Evolutionary conservation across 805 yeast genomes (phyloP).

Genomic region (Ogataea corticis): DNA sequence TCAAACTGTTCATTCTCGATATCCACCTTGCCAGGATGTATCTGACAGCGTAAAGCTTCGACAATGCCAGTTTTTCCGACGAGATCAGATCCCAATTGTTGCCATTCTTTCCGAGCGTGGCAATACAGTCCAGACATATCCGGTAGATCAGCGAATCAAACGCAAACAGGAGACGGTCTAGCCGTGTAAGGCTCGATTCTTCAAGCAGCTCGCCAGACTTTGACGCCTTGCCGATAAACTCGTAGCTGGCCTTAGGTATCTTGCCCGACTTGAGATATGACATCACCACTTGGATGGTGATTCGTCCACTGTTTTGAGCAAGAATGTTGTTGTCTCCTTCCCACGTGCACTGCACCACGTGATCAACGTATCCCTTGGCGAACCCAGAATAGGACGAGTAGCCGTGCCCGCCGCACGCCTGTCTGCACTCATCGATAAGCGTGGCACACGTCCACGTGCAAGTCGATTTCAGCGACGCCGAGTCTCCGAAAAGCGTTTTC

Average conservation of each 20-base stretch:
- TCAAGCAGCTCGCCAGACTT: conserved; percentile 35
- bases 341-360: conserved; percentile 99
- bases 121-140: conserved; percentile 35
- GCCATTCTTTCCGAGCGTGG: conserved; percentile 35
- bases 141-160: conserved; percentile 43
- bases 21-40: conserved; percentile 46
- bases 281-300: conserved; percentile 55
- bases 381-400: conserved; percentile 91
- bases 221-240: conserved; percentile 33
- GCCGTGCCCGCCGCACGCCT: conserved; percentile 96
- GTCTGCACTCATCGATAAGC: conserved; percentile 86
- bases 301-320: conserved; percentile 81
- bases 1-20: conserved; percentile 29
- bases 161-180: conserved; percentile 38
- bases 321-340: conserved; percentile 94
- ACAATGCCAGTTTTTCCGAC: conserved; percentile 44
- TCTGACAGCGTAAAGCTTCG: conserved; percentile 53
- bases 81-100: conserved; percentile 49
- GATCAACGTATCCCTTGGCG: conserved; percentile 85
- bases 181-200: conserved; percentile 31
- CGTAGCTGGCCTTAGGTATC: conserved; percentile 46
- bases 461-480: conserved; percentile 87
- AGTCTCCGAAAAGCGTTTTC: conserved; percentile 77
- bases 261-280: conserved; percentile 41
- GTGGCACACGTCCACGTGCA: conserved; percentile 83